A percentile compares a stretch with the other conserved stretches of the same genome.
These are phyloP conservation scores for Dryas drummondii DNA, from an alignment of 306 rosid species.

Conservation along the genomic window DNA sequence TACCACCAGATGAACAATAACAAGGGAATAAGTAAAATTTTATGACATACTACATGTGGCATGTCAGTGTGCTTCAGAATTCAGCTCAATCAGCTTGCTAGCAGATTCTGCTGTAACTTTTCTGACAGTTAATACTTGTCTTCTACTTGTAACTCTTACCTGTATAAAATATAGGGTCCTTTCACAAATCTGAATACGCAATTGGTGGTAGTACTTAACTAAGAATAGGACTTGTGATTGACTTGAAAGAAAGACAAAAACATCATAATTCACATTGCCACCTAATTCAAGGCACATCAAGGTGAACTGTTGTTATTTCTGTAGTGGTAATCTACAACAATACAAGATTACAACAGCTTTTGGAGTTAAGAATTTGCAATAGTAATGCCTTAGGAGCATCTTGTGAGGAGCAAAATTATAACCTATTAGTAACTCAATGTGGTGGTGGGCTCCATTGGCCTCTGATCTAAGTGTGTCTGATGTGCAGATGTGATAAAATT, in stretches of 20 bases:
- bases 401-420: not conserved
- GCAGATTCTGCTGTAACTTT: not conserved
- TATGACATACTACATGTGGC: not conserved
- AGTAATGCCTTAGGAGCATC: not conserved
- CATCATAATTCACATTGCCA: conserved; percentile 37
- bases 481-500: conserved; percentile 45
- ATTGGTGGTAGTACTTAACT: not conserved
- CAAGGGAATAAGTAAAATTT: not conserved
- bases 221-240: conserved; percentile 12
- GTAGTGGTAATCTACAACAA: not conserved
- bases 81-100: not conserved
- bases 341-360: conserved; percentile 3
- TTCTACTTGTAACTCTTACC: not conserved
- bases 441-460: conserved; percentile 33
- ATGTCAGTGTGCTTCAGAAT: not conserved
- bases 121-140: not conserved
- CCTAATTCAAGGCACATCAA: conserved; percentile 10
- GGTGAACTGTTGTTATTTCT: conserved; percentile 6
- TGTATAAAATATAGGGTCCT: not conserved
- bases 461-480: conserved; percentile 27
- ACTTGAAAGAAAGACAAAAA: conserved; percentile 23
- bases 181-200: not conserved
- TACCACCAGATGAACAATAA: not conserved
- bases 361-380: not conserved
- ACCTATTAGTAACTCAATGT: not conserved